Evolutionary conservation across 1,139 yeast species (phyloP).

Genomic region (Candida freyschussii): DNA sequence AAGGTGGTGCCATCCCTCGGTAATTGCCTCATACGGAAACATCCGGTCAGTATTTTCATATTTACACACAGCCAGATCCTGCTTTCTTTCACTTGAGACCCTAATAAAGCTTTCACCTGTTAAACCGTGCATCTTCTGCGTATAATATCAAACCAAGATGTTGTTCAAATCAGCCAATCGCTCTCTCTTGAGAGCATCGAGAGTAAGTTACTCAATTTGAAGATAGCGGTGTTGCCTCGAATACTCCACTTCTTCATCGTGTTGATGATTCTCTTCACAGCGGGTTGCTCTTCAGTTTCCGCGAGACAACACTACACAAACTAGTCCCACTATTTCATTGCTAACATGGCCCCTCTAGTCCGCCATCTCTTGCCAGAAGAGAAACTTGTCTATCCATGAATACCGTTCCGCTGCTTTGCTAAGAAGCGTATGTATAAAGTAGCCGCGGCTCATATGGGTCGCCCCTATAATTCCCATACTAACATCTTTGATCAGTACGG

Average conservation of each 20-base stretch:
- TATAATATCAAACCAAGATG: conserved; percentile 14
- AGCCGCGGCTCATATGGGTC: conserved; percentile 2
- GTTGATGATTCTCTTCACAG: not conserved
- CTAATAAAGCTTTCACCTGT: too few species aligned
- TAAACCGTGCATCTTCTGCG: too few species aligned
- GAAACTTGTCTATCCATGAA: conserved; percentile 89
- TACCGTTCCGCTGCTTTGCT: conserved; percentile 91
- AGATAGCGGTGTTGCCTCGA: not conserved
- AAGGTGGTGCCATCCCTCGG: too few species aligned
- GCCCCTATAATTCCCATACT: conserved; percentile 2
- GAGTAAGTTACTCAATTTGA: conserved; percentile 25
- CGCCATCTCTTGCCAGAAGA: conserved; percentile 34
- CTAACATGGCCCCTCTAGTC: conserved; percentile 10
- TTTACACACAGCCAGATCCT: too few species aligned
- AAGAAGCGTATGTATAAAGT: conserved; percentile 29
- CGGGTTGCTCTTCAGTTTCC: not conserved
- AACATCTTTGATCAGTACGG: conserved; percentile 47
- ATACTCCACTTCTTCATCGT: not conserved
- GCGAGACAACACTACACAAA: not conserved
- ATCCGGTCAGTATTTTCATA: too few species aligned
- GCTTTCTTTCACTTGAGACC: too few species aligned
- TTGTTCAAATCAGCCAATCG: conserved; percentile 24
- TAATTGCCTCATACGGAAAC: too few species aligned
- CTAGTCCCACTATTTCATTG: not conserved
- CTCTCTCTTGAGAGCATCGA: conserved; percentile 25